Conservation (phyloP, 192 early-diverging fungal genomes). For the Mortierella claussenii region DNA sequence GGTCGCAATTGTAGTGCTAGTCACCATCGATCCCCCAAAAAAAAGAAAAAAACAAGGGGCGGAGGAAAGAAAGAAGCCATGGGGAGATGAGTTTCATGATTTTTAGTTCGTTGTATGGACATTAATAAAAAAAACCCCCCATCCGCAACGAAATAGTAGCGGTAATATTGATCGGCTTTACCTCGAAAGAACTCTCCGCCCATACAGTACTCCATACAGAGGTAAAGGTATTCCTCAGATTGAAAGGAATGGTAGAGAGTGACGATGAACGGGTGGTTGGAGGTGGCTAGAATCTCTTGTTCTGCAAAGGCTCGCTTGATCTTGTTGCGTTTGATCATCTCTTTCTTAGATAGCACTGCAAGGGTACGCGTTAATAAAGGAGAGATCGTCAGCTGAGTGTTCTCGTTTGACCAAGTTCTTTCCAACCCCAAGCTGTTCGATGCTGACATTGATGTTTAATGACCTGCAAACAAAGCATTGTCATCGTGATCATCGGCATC, state of each 20-base stretch:
- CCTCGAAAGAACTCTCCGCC: conserved; percentile 91
- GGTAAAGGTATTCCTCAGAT: conserved; percentile 85
- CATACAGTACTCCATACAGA: conserved; percentile 90
- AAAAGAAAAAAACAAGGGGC: neutral
- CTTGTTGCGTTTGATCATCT: conserved; percentile 99
- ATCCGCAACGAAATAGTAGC: too few species aligned
- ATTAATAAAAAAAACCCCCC: too few species aligned
- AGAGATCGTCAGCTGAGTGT: too few species aligned
- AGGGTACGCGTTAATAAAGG: too few species aligned
- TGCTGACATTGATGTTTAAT: conserved; percentile 2
- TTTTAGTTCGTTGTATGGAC: too few species aligned
- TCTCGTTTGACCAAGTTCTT: too few species aligned
- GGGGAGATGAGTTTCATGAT: neutral
- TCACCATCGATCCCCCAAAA: neutral
- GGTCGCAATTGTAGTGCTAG: conserved; percentile 86
- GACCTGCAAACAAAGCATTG: too few species aligned
- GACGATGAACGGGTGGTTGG: conserved; percentile 92
- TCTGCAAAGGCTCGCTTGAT: conserved; percentile 97
- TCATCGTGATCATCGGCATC: too few species aligned
- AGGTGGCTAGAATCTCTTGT: conserved; percentile 80
- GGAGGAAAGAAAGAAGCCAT: neutral
- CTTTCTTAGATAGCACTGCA: conserved; percentile 84
- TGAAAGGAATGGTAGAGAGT: conserved; percentile 91
- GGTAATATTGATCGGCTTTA: too few species aligned
- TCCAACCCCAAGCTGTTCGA: too few species aligned